phyloP scores from a whole-genome alignment of 2,329 filamentous ascomycete species.

The Dothideomycetes sp. region DNA sequence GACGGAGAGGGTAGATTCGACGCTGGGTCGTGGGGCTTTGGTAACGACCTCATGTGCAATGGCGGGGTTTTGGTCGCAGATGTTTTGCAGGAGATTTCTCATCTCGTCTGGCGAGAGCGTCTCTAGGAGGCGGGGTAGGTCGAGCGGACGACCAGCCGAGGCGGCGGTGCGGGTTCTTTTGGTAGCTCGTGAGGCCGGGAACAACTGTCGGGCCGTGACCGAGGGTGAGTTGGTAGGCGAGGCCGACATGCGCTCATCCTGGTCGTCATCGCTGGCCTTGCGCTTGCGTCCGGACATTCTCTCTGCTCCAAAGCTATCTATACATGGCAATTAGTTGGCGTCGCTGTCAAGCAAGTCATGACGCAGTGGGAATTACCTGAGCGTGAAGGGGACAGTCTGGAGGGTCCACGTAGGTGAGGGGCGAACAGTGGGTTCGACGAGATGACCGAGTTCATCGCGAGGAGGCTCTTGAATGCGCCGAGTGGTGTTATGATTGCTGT shows the following conservation, averaged over 20 bases:
- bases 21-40: slow-evolving; percentile 78
- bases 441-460: slow-evolving; percentile 52
- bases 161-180: slow-evolving; percentile 62
- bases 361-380: slow-evolving; percentile 40
- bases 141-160: slow-evolving; percentile 51
- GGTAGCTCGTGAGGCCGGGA: slow-evolving; percentile 52
- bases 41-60: slow-evolving; percentile 77
- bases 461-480: not conserved
- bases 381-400: slow-evolving; percentile 50
- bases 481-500: no score
- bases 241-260: slow-evolving; percentile 80
- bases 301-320: slow-evolving; percentile 30
- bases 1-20: slow-evolving; percentile 69
- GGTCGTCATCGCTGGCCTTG: slow-evolving; percentile 58
- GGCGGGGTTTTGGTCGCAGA: slow-evolving; percentile 82
- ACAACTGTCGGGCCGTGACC: slow-evolving; percentile 49
- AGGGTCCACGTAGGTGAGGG: slow-evolving; percentile 54
- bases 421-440: slow-evolving; percentile 48
- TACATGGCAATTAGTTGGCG: slow-evolving; percentile 17
- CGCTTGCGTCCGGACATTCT: slow-evolving; percentile 58
- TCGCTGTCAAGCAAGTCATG: slow-evolving; percentile 14
- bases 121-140: slow-evolving; percentile 74
- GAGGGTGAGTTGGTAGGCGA: slow-evolving; percentile 79
- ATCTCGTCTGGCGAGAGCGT: slow-evolving; percentile 81
- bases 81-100: slow-evolving; percentile 74